These are phyloP conservation scores for Pleurotus giganteus DNA, from an alignment of 768 basidiomycete species.

Conservation along the genomic window DNA sequence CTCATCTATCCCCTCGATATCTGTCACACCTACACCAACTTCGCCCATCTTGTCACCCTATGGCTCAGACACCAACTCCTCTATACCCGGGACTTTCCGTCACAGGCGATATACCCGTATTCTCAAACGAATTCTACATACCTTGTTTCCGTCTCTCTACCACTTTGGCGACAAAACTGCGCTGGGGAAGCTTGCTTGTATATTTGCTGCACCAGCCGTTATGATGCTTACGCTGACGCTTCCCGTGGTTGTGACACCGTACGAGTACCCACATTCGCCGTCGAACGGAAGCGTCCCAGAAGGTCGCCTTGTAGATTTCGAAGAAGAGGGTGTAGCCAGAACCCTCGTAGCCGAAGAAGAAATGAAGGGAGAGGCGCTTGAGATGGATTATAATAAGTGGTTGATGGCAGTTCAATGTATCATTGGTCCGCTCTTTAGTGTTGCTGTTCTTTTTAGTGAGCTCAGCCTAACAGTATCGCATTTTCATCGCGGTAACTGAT, in stretches of 20 bases:
- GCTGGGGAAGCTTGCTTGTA: conserved; percentile 65
- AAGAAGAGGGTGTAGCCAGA: conserved; percentile 72
- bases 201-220: conserved; percentile 87
- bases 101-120: conserved; percentile 36
- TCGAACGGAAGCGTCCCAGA: conserved; percentile 20
- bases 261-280: conserved; percentile 29
- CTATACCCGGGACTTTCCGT: conserved; percentile 34
- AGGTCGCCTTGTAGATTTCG: conserved; percentile 60
- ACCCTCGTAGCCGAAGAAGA: conserved; percentile 73
- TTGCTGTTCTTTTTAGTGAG: conserved; percentile 75
- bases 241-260: conserved; percentile 79
- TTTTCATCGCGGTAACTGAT: neutral
- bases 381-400: conserved; percentile 73
- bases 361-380: conserved; percentile 66
- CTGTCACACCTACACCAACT: conserved; percentile 47
- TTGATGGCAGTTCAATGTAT: conserved; percentile 82
- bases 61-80: conserved; percentile 44
- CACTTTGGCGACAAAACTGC: conserved; percentile 69
- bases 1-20: conserved; percentile 49
- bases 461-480: conserved; percentile 12
- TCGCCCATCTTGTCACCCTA: conserved; percentile 38
- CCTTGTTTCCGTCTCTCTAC: conserved; percentile 84
- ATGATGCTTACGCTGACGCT: conserved; percentile 84
- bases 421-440: conserved; percentile 78
- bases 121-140: conserved; percentile 46